Conservation (phyloP, 371 early-diverging fungal genomes). For the Blakeslea trispora region DNA sequence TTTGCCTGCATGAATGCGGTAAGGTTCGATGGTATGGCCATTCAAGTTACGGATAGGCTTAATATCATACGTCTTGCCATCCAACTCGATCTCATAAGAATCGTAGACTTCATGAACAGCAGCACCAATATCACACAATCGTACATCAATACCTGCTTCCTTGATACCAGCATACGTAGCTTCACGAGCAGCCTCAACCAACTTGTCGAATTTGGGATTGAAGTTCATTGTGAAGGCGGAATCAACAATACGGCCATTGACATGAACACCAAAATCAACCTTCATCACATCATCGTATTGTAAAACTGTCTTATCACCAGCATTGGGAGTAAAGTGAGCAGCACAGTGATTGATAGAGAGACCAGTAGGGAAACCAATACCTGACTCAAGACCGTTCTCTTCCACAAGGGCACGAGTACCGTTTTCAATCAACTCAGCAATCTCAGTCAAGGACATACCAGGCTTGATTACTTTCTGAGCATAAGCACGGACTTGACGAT, state of each 20-base stretch:
- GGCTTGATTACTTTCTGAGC: constrained; percentile 89
- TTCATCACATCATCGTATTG: constrained; percentile 96
- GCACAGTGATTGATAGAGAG: constrained; percentile 97
- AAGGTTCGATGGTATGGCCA: constrained; percentile 97
- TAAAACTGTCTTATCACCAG: constrained; percentile 93
- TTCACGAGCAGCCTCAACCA: constrained; percentile 93
- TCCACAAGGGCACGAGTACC: constrained; percentile 91
- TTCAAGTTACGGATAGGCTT: constrained; percentile 97
- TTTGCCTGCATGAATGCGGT: constrained; percentile 97
- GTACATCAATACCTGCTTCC: constrained; percentile 96
- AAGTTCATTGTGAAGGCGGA: constrained; percentile 98
- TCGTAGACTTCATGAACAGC: constrained; percentile 98
- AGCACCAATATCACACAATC: constrained; percentile 97
- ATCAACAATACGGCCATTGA: constrained; percentile 98
- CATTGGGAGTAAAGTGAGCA: constrained; percentile 99
- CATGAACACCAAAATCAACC: constrained; percentile 99
- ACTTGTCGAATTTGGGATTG: constrained; percentile 88
- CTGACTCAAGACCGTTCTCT: constrained; percentile 88
- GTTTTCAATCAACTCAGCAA: constrained; percentile 95
- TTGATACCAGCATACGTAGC: constrained; percentile 98
- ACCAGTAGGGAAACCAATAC: constrained; percentile 99
- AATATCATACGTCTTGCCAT: constrained; percentile 93
- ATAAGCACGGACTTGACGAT: constrained; percentile 87
- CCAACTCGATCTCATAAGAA: constrained; percentile 96
- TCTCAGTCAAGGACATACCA: constrained; percentile 95